phyloP scores from a whole-genome alignment of 176 grass and related monocot species.

The Echinochloa phyllopogon region DNA sequence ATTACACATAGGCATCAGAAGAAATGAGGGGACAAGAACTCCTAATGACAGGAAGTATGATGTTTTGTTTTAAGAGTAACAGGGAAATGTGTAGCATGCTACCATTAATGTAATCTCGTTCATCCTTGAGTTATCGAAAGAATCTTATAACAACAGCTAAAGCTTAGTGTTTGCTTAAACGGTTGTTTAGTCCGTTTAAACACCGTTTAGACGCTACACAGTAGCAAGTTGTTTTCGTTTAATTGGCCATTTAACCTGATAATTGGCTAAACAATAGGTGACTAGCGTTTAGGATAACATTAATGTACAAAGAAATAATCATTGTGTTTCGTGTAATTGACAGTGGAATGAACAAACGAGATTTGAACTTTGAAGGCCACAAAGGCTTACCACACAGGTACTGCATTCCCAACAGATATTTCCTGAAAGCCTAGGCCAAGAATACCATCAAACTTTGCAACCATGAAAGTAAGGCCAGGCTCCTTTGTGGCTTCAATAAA shows the following conservation, averaged over 20 bases:
- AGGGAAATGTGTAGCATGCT: neutral
- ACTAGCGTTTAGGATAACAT: too few relatives aligned
- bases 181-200: too few relatives aligned
- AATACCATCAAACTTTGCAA: constrained; percentile 97
- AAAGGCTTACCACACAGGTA: constrained; percentile 74
- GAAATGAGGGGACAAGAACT: neutral
- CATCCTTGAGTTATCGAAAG: neutral
- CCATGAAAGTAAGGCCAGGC: constrained; percentile 82
- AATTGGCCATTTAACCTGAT: too few relatives aligned
- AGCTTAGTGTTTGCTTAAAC: neutral
- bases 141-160: neutral
- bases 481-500: constrained; percentile 96
- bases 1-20: neutral
- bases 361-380: neutral
- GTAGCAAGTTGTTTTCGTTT: too few relatives aligned
- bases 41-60: neutral
- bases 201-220: too few relatives aligned
- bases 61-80: neutral
- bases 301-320: constrained; percentile 1
- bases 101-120: neutral
- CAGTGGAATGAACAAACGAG: neutral
- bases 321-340: neutral
- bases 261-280: too few relatives aligned
- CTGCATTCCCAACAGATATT: constrained; percentile 87
- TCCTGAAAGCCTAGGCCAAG: constrained; percentile 93